Base-by-base conservation (phyloP, 2,329 filamentous ascomycete genomes). In the Fusarium sp. region DNA sequence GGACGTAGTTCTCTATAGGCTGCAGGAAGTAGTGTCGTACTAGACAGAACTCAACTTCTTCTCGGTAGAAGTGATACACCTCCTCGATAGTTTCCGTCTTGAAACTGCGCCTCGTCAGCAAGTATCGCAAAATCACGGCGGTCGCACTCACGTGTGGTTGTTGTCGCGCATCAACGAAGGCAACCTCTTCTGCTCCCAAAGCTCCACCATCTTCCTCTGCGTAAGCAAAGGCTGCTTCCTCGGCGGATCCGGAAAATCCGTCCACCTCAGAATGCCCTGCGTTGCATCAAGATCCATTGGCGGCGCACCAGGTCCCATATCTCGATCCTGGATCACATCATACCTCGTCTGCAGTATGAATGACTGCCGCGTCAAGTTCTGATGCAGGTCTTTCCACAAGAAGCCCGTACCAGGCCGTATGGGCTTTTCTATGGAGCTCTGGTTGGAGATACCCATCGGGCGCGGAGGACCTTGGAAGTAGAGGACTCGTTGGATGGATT, bases 201-300 rank as follows among this genome's bases (percentile, higher is more conserved):
- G 83, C 70, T 89, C 87, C 9, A 88, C 80, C 76, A 85, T 86
- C 73, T 86, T 87, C 41, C 87, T 81, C 74, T 87, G 84, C 12
- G 82, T 85, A 34, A 88, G 76, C 51, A 80, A 34, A 13, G 84
- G 81, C n/a, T 81, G 79, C 14, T 80, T 81, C 25, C 81, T 81
- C 2, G 83, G 80, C 18, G 88, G 87, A 65, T 90, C 88, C 2
- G 89, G 88, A 46, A 90, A 82, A 69, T 90, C 88, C 8, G 81
- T 84, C 87, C 87, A 91, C 46, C 85, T 80, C 61, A 91, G 75
- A 6, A 84, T 83, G 20, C 86, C 87, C 0, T 79, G 79, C 1
- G 78, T 75, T 8, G 78, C 72, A 63, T 86, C 83, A 42, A 85
- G 80, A 41, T 85, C 80, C 59, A 76, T 71, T 4, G 77, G 62